phyloP scores from a whole-genome alignment of 768 basidiomycete genomes.

The Russula ochroleuca region DNA sequence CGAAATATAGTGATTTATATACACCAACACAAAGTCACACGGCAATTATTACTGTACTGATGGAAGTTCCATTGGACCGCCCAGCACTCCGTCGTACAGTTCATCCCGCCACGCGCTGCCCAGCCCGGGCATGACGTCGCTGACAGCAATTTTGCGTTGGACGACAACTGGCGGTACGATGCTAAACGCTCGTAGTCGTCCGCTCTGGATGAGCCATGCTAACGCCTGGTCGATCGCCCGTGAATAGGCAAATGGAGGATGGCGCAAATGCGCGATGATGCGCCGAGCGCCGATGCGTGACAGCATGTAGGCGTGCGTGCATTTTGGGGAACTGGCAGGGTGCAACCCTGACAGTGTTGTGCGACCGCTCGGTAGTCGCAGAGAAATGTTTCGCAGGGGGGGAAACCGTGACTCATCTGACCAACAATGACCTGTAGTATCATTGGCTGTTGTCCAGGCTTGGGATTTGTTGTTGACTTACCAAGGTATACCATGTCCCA shows the following conservation, averaged over 20 bases:
- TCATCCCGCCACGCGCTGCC: conserved; percentile 56
- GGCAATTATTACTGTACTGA: background rate
- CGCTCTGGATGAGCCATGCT: conserved; percentile 58
- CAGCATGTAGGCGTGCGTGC: conserved; percentile 69
- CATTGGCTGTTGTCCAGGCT: conserved; percentile 12
- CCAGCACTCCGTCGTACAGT: conserved; percentile 47
- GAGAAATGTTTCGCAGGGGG: conserved; percentile 32
- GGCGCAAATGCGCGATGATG: conserved; percentile 53
- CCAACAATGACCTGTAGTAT: conserved; percentile 67
- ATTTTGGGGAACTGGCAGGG: conserved; percentile 58
- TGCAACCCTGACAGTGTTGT: conserved; percentile 40
- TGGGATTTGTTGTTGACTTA: conserved; percentile 30
- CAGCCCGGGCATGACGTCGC: conserved; percentile 49
- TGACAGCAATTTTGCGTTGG: conserved; percentile 55
- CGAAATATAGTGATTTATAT: background rate
- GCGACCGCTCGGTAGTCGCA: conserved; percentile 16
- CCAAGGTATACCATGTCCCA: conserved; percentile 79
- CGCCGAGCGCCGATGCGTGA: conserved; percentile 56
- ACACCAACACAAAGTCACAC: background rate
- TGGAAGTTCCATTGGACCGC: background rate
- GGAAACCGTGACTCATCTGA: conserved; percentile 56
- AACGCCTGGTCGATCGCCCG: conserved; percentile 73
- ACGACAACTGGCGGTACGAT: conserved; percentile 63
- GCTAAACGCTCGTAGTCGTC: conserved; percentile 55
- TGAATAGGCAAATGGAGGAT: conserved; percentile 70